Evolutionary conservation across 352 stramenopile genomes (phyloP), one percentile per base, ranked within the genome.

Genomic region (Phytophthora fragariae): DNA sequence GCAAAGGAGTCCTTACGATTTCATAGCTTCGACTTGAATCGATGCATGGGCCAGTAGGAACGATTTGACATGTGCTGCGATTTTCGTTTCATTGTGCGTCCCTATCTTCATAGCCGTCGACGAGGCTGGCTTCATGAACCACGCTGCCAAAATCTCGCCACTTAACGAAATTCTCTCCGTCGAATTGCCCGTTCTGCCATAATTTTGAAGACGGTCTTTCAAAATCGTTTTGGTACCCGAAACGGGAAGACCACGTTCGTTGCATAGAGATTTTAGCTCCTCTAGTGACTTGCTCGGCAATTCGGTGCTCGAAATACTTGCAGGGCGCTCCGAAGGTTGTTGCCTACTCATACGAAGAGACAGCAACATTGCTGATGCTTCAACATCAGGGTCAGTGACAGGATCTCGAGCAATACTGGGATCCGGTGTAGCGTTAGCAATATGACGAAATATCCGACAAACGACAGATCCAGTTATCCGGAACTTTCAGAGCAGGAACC

Each of bases 391-490:
- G 27, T 57, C 52, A 15, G 52, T 57, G 21, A 57, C 52, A 19
- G 52, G 52, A 57, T 57, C 52, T 10, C 27, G 52, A 17, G 11
- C 21, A 57, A 57, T 57, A 19, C 8, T 29, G 5, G 10, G 52
- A 55, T 57, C 24, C 17, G 52, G 24, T 57, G 24, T 57, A 35
- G 52, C 52, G 24, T 29, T n/a, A 41, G 57, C 39, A 56, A 54
- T 56, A 44, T 33, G 29, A 56, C 54, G 29, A 55, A 55, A 64
- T 31, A 56, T 64, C 7, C 35, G 39, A 44, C 33, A 35, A 41
- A 31, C 58, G n/a, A 65, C 58, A n/a, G 58, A 57, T 15, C 44
- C 58, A 44, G 44, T 65, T n/a, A 57, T 27, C 4, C 46, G 41
- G 55, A 65, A 65, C 58, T 65, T 65, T 17, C 58, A 11, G 44